Base-by-base conservation (phyloP, 306 rosid species). In the Prunus kanzakura region DNA sequence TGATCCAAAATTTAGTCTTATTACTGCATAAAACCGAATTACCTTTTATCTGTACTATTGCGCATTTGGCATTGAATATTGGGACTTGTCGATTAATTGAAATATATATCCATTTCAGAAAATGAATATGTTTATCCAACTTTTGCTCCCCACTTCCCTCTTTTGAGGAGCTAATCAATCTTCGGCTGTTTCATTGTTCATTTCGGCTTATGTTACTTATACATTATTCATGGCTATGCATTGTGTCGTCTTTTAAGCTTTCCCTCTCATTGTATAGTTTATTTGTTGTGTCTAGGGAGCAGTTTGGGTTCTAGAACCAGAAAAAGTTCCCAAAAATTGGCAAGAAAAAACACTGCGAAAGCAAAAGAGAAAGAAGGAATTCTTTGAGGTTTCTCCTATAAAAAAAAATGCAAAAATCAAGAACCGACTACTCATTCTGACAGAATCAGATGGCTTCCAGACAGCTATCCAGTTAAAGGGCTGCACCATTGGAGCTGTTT, bases 291-390 rank as follows among this genome's bases (percentile, higher is more conserved):
- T 46, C 76, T 84, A 95, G 98, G 98, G 98, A 46, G 80, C 82
- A 72, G 81, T 95, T 82, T 95, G 98, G 98, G 81, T 95, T 62
- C 76, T 92, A 70, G 97, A 89, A 80, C 75, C 93, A 51, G 91
- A 85, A 27, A 90, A 88, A 76, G 85, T 82, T 80, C 79, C 89
- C 11, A 88, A 82, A 80, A 81, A 65, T 67, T 61, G 75, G 72
- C 76, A 18, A 70, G 94, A 90, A 14, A 88, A 78, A 75, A 79
- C 27, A 25, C 27, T 25, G 27, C 77, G 47, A 64, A 95, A 89
- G 78, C 90, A 78, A 74, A 91, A 85, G 79, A 84, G 65, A 74
- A 88, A 82, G 77, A 90, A 82, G 60, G 96, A 95, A 27, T 54
- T 82, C 78, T 79, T 84, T 19, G 97, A 92, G 83, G 96, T 85